A percentile compares a stretch with the other conserved stretches of the same genome.
These are phyloP conservation scores for Yarrowia divulgata DNA, from an alignment of 805 yeast genomes.

Conservation along the genomic window DNA sequence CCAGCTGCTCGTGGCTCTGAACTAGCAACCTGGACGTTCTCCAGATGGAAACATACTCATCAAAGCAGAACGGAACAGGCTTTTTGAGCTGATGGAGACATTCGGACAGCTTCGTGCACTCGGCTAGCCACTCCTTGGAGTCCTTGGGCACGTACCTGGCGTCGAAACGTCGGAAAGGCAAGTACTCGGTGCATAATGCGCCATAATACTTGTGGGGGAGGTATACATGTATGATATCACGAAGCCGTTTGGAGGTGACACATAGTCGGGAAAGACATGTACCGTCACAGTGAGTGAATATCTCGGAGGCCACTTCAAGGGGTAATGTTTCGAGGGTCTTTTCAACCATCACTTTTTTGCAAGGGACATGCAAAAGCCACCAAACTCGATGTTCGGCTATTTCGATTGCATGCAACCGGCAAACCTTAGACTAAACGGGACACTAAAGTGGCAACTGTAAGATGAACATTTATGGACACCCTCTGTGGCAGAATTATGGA, in stretches of 20 bases:
- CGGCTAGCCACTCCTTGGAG: conserved; percentile 1
- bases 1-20: background rate
- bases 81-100: background rate
- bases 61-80: background rate
- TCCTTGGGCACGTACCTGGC: conserved; percentile 3
- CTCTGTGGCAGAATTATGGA: background rate
- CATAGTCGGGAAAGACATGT: background rate
- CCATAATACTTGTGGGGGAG: conserved; percentile 18
- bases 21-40: background rate
- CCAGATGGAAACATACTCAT: background rate
- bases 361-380: background rate
- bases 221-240: conserved; percentile 19
- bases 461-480: conserved; percentile 4
- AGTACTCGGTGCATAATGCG: conserved; percentile 5
- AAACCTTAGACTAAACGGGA: background rate
- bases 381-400: background rate
- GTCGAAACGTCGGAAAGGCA: conserved; percentile 20
- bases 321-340: conserved; percentile 4
- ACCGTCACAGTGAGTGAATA: background rate
- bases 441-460: conserved; percentile 1
- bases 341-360: background rate
- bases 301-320: conserved; percentile 3
- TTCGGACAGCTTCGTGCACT: background rate
- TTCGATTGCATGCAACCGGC: background rate
- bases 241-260: conserved; percentile 8